Conservation (phyloP, 352 stramenopile species). For the Pythium folliculosum region DNA sequence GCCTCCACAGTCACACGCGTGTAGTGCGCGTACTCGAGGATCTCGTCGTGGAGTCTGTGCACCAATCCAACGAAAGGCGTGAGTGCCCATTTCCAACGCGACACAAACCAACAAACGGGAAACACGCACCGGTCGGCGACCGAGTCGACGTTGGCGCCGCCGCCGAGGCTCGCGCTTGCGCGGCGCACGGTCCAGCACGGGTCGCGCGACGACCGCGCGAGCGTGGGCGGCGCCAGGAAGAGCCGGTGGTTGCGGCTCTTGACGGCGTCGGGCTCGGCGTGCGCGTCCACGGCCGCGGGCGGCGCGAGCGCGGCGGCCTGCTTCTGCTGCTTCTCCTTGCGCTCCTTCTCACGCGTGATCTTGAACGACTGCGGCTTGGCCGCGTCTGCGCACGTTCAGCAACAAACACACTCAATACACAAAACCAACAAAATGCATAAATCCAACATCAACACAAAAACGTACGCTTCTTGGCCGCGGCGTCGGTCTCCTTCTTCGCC, state of each 20-base stretch:
- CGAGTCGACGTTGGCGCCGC: constrained; percentile 13
- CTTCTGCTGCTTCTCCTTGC: constrained; percentile 36
- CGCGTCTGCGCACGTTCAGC: constrained; percentile 12
- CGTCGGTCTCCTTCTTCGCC: constrained; percentile 5
- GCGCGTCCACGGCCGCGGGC: not conserved
- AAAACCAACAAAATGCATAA: not conserved
- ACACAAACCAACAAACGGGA: not conserved
- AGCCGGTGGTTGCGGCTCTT: constrained; percentile 78
- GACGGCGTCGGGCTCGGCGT: constrained; percentile 46
- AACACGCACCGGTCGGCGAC: constrained; percentile 24
- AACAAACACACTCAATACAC: not conserved
- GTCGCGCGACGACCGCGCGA: not conserved
- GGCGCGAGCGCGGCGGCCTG: constrained; percentile 10
- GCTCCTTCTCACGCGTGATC: constrained; percentile 38
- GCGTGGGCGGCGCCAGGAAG: constrained; percentile 43
- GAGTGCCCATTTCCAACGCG: not conserved
- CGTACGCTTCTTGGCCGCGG: constrained; percentile 25
- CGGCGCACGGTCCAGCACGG: constrained; percentile 24
- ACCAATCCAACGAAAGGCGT: not conserved
- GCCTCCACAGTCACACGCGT: constrained; percentile 66
- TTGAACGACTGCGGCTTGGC: constrained; percentile 32
- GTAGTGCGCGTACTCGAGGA: constrained; percentile 76
- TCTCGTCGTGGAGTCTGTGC: constrained; percentile 73
- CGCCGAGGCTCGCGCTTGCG: not conserved
- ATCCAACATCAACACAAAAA: not conserved